Evolutionary conservation across 2,329 filamentous ascomycete species (phyloP).

Genomic region (Catunica adiposa): DNA sequence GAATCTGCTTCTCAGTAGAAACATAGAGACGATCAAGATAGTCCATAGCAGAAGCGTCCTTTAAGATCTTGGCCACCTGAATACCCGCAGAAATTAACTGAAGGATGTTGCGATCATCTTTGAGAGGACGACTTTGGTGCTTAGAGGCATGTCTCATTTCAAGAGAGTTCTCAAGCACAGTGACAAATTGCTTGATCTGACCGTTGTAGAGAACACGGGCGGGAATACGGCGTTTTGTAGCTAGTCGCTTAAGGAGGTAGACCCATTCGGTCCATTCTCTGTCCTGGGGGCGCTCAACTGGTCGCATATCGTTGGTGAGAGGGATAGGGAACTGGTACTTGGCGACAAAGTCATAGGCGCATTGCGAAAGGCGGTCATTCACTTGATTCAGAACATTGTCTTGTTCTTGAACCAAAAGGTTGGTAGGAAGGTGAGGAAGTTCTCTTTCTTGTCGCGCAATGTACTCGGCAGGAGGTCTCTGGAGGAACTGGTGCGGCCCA

Average conservation of each 20-base stretch:
- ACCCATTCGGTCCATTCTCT: slow-evolving; percentile 89
- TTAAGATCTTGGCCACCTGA: slow-evolving; percentile 74
- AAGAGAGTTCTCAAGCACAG: slow-evolving; percentile 71
- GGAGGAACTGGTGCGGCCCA: slow-evolving; percentile 67
- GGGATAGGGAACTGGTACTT: slow-evolving; percentile 85
- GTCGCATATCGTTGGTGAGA: slow-evolving; percentile 64
- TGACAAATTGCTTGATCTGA: slow-evolving; percentile 83
- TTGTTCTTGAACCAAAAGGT: slow-evolving; percentile 69
- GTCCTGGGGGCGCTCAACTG: slow-evolving; percentile 56
- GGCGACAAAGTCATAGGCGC: slow-evolving; percentile 78
- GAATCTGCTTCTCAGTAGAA: slow-evolving; percentile 63
- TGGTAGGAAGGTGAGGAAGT: slow-evolving; percentile 65
- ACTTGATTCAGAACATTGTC: slow-evolving; percentile 64
- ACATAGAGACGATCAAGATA: slow-evolving; percentile 68
- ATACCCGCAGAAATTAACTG: slow-evolving; percentile 77
- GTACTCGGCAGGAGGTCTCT: slow-evolving; percentile 52
- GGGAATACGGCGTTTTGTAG: slow-evolving; percentile 72
- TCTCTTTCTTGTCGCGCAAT: slow-evolving; percentile 65
- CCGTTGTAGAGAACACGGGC: slow-evolving; percentile 73
- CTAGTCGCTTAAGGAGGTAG: slow-evolving; percentile 67
- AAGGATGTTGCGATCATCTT: slow-evolving; percentile 77
- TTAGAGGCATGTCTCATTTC: slow-evolving; percentile 78
- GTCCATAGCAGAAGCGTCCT: slow-evolving; percentile 70
- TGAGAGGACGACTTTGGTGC: slow-evolving; percentile 65
- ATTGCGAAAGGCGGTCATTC: slow-evolving; percentile 71